Evolutionary conservation across 805 yeast genomes (phyloP), one percentile per base, ranked within the genome.

Genomic region (Yamadazyma insecticola): DNA sequence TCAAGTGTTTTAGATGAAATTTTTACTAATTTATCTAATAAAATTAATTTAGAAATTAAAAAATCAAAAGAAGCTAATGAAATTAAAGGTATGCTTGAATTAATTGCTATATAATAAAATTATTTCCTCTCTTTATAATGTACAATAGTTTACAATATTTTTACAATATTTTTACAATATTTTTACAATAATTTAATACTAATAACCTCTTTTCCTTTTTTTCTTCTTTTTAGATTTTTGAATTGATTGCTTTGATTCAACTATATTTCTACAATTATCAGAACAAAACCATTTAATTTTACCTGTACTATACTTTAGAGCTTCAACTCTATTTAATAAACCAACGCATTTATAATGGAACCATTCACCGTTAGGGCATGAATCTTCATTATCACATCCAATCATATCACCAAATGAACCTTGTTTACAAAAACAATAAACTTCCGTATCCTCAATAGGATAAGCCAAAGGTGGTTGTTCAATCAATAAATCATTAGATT

Each of bases 331-430:
- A 32, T 52, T 60, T 12, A 58, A 43, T 16, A 61, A 46, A 9
- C 70, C 70, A 16, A 65, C 70, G 39, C 71, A 65, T 35, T 63
- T 64, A 41, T 63, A 65, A 36, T 65, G 71, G 29, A 65, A 65
- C 71, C 71, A 65, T 19, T 62, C 70, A 1, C 71, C 71, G 32
- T 65, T 65, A 16, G 63, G 60, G 38, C 71, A 65, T 11, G 51
- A 37, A 3, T 40, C 47, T 32, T 50, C 55, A 41, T 87, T 84
- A 53, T 90, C 98, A 60, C 98, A 90, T 0, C 92, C 97, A 43
- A 90, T 86, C 98, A 90, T 90, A 47, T 81, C 86, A 15, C 98
- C 98, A 58, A 81, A 86, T 0, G 97, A 88, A 0, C 84, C 94
- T 44, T 89, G 87, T 51, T 87, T 94, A 52, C 98, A 90, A 60